A percentile compares a stretch with the other conserved stretches of the same genome.
Conservation (phyloP, 352 stramenopile species). For the Phytophthora palmivora region DNA sequence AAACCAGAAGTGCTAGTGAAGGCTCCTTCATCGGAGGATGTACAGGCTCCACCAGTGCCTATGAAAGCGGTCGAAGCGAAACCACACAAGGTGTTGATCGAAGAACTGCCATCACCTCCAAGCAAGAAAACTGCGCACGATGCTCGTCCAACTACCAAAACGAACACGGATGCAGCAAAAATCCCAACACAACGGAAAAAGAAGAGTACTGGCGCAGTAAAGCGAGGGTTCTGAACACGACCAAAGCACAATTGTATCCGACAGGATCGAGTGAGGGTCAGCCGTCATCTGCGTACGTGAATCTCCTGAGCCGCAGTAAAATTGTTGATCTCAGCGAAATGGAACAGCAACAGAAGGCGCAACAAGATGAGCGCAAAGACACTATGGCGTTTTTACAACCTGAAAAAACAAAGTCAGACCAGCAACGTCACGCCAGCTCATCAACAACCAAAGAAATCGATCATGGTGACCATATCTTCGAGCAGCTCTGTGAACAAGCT, state of each 20-base stretch:
- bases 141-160: background rate
- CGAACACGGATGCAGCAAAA: constrained; percentile 9
- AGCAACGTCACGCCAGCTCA: background rate
- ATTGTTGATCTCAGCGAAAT: constrained; percentile 72
- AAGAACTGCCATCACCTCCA: constrained; percentile 43
- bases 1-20: constrained; percentile 20
- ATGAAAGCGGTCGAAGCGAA: constrained; percentile 3
- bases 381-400: constrained; percentile 36
- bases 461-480: constrained; percentile 76
- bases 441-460: constrained; percentile 47
- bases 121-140: constrained; percentile 7
- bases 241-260: constrained; percentile 71
- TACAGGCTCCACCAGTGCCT: constrained; percentile 18
- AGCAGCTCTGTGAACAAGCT: constrained; percentile 80
- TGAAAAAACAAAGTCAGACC: constrained; percentile 5
- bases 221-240: constrained; percentile 82
- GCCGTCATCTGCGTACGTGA: constrained; percentile 78
- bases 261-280: constrained; percentile 71
- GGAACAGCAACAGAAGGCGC: constrained; percentile 46
- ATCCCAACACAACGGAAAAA: constrained; percentile 15
- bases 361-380: constrained; percentile 39
- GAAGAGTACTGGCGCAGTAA: constrained; percentile 49
- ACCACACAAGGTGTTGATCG: constrained; percentile 47
- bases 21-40: constrained; percentile 2
- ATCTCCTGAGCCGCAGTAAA: constrained; percentile 81